Evolutionary conservation across 2,329 filamentous ascomycete species (phyloP).

Genomic region (Venturia aucupariae): DNA sequence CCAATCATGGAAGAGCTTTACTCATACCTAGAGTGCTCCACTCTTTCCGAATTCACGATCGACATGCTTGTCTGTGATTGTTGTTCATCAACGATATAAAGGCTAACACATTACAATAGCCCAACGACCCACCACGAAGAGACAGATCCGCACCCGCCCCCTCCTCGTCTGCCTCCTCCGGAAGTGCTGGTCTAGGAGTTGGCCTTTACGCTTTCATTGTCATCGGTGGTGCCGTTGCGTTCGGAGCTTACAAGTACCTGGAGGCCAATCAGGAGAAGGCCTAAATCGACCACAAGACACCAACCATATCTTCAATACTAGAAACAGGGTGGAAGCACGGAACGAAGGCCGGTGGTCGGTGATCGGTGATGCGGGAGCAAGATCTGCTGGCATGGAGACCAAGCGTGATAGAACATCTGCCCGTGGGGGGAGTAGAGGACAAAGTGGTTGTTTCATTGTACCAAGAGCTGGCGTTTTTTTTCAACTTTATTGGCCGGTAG

Average conservation of each 20-base stretch:
- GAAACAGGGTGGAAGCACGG: not conserved
- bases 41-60: not conserved
- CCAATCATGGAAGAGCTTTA: constrained; percentile 3
- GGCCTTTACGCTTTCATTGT: constrained; percentile 75
- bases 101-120: constrained; percentile 34
- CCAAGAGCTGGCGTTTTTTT: not conserved
- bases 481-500: not conserved
- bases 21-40: not conserved
- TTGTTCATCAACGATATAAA: too few species aligned
- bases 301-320: not conserved
- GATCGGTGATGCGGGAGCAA: not conserved
- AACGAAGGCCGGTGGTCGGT: not conserved
- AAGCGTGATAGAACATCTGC: not conserved
- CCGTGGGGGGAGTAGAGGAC: not conserved
- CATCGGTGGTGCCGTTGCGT: constrained; percentile 66
- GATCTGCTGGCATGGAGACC: not conserved
- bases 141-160: constrained; percentile 41
- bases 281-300: not conserved
- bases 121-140: constrained; percentile 70
- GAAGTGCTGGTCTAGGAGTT: constrained; percentile 55
- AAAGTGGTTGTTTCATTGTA: not conserved
- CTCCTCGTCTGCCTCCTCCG: constrained; percentile 40
- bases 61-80: not conserved
- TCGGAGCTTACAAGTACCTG: constrained; percentile 77
- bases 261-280: constrained; percentile 32